Evolutionary conservation across 1,284 basidiomycete genomes (phyloP), one percentile per base, ranked within the genome.

Genomic region (Agroathelia rolfsii): DNA sequence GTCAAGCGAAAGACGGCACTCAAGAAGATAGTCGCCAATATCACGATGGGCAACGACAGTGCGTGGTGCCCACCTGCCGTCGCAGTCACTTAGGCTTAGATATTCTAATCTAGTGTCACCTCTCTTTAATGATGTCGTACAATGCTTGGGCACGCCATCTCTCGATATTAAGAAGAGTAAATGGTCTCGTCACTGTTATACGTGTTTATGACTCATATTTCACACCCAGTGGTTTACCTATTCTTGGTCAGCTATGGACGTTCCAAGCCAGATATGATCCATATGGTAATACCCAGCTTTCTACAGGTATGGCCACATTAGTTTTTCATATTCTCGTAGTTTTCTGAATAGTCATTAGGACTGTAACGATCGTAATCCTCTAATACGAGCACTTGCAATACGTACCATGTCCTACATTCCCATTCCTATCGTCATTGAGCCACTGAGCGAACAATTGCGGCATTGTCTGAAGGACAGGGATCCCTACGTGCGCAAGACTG

Each of bases 151-250:
- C 25, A 88, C 86, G 6, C 86, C 88, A 21, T 61, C 93, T 6
- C 69, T 98, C 23, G 95, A 98, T 58, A 94, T 98, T 56, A 98
- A 98, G 72, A 98, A 98, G 72, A 97, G 94, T 92, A 49, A 55
- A 77, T 54, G 17, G 6, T 26, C 20, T 14, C 30, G 21, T 5
- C 23, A 27, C 20, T 27, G 24, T 30, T 24, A 15, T 26, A 34
- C 32, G 35, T 22, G 35, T 32, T 16, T 13, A 13, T 34, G 32
- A 40, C 38, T 43, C 26, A 43, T 17, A 8, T 6, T 23, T 25
- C 28, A 17, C 27, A n/a, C n/a, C 6, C 47, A 94, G 89, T 89
- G 85, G 85, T 90, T 28, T 92, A 92, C 59, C 72, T 92, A 25
- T 95, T 87, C 59, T 72, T 95, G 37, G 78, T 93, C 49, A 93